Percentiles rank a stretch among this genome's conserved stretches.
These are phyloP conservation scores for Colletotrichum sp. DNA, from an alignment of 2,329 filamentous ascomycete species.

Conservation along the genomic window DNA sequence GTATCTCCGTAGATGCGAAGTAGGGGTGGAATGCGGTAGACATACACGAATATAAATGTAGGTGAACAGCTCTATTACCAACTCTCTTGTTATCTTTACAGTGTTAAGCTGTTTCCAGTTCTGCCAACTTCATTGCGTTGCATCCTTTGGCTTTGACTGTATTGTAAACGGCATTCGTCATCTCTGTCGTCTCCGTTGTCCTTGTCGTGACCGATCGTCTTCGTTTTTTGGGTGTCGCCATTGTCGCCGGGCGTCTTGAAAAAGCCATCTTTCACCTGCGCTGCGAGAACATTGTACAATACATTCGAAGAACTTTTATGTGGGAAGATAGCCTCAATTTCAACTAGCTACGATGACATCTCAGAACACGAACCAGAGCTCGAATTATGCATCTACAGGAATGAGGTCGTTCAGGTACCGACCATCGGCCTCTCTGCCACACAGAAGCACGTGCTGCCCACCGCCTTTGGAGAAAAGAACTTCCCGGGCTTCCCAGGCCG, in stretches of 20 bases:
- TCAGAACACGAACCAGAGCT: neutral
- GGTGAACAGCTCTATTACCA: too few relatives aligned
- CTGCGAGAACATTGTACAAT: fast-evolving
- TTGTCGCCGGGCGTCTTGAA: fast-evolving
- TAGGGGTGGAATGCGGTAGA: fast-evolving
- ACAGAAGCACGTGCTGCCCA: neutral
- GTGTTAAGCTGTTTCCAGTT: fast-evolving
- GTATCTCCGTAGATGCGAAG: neutral
- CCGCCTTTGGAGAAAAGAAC: neutral
- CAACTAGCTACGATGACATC: fast-evolving
- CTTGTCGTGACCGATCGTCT: fast-evolving
- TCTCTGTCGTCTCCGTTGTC: fast-evolving
- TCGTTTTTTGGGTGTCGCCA: fast-evolving
- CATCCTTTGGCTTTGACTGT: neutral
- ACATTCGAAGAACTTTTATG: neutral
- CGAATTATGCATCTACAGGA: neutral
- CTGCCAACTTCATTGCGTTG: neutral
- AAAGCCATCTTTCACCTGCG: neutral
- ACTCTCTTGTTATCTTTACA: too few relatives aligned
- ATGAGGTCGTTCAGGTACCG: neutral
- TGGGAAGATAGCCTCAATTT: fast-evolving
- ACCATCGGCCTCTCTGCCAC: neutral
- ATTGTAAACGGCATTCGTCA: fast-evolving
- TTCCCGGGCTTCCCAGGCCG: neutral
- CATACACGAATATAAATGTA: fast-evolving